Evolutionary conservation across 352 stramenopile genomes (phyloP).

Genomic region (Phytophthora quininea): DNA sequence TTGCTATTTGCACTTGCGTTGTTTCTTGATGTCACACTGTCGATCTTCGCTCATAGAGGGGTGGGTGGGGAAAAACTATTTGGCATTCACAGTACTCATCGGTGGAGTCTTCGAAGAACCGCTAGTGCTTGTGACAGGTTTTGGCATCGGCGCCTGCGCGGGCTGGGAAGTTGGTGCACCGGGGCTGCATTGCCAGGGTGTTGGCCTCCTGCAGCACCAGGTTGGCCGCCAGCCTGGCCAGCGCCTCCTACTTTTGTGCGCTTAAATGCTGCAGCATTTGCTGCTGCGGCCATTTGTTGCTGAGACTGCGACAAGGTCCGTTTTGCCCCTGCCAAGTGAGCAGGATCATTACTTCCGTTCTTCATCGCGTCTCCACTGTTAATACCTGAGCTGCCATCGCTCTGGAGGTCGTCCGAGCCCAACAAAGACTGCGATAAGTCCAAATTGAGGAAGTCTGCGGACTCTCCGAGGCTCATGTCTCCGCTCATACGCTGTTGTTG

Average conservation of each 20-base stretch:
- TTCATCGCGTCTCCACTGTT: slow-evolving; percentile 46
- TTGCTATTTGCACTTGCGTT: slow-evolving; percentile 25
- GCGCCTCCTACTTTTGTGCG: slow-evolving; percentile 69
- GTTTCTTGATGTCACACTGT: slow-evolving; percentile 27
- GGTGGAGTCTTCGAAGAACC: slow-evolving; percentile 85
- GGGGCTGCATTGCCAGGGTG: slow-evolving; percentile 34
- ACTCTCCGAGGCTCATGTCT: slow-evolving; percentile 71
- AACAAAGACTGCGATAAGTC: slow-evolving; percentile 78
- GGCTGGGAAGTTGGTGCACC: slow-evolving; percentile 59
- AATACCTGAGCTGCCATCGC: slow-evolving; percentile 44
- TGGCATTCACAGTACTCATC: slow-evolving; percentile 90
- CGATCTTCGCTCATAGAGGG: slow-evolving; percentile 37
- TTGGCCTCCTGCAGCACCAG: slow-evolving; percentile 29
- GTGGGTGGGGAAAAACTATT: slow-evolving; percentile 49
- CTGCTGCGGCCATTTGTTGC: slow-evolving; percentile 81
- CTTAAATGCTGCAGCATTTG: slow-evolving; percentile 84
- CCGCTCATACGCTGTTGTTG: slow-evolving; percentile 59
- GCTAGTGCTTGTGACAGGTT: slow-evolving; percentile 67
- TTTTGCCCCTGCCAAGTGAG: slow-evolving; percentile 53
- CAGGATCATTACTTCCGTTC: slow-evolving; percentile 31
- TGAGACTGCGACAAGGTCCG: slow-evolving; percentile 79
- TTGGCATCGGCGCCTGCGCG: slow-evolving; percentile 68
- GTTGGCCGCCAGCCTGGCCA: slow-evolving; percentile 27
- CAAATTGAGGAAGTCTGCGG: slow-evolving; percentile 82
- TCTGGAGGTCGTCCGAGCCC: slow-evolving; percentile 62